These are phyloP conservation scores for Suillus sp. DNA, from an alignment of 768 basidiomycete genomes.

Conservation along the genomic window DNA sequence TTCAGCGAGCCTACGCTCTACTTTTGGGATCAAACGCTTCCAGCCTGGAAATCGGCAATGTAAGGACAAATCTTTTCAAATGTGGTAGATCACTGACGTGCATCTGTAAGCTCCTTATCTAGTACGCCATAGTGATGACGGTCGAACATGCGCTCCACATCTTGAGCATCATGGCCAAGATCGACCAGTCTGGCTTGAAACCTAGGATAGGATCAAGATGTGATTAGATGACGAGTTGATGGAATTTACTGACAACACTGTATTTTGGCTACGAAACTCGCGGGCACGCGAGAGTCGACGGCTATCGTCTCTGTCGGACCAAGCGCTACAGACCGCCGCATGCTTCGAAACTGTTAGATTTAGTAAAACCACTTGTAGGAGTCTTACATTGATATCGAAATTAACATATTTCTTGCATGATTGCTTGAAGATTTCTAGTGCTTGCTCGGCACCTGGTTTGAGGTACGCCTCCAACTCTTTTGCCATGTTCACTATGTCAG, in stretches of 20 bases:
- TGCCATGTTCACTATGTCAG: conserved; percentile 32
- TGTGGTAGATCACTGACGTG: background rate
- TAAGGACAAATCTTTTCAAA: too few species aligned
- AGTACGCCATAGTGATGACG: background rate
- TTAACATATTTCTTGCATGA: conserved; percentile 20
- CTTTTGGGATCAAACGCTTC: background rate
- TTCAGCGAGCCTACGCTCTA: background rate
- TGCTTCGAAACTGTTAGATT: conserved; percentile 2
- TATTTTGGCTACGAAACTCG: background rate
- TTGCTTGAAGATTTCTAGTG: conserved; percentile 27
- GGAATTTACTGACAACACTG: background rate
- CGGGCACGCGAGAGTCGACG: background rate
- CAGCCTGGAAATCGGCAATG: background rate
- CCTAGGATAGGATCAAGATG: background rate
- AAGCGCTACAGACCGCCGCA: background rate
- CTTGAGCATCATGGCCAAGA: background rate
- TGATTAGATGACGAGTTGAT: background rate
- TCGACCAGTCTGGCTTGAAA: background rate
- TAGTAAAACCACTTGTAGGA: background rate
- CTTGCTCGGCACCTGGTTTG: conserved; percentile 27
- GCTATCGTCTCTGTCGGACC: background rate
- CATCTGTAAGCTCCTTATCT: conserved; percentile 3
- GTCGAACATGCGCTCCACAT: background rate
- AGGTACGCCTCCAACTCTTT: conserved; percentile 18
- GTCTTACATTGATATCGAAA: background rate